These are phyloP conservation scores for Tolypocladium inflatum DNA, from an alignment of 2,329 filamentous ascomycete species.

Conservation along the genomic window DNA sequence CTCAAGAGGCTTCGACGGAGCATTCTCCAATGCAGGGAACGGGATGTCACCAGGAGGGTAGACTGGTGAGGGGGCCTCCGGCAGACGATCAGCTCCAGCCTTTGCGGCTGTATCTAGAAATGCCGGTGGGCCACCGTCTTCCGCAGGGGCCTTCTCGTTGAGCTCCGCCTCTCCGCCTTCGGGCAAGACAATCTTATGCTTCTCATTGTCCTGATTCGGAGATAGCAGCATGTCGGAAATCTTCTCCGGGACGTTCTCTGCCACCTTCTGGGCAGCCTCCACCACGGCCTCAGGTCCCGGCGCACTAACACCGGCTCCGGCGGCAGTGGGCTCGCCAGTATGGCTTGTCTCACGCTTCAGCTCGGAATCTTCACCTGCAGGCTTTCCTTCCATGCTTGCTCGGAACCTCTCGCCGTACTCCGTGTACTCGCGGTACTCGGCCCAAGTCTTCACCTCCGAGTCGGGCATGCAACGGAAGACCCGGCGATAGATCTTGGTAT, in stretches of 20 bases:
- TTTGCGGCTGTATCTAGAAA: background rate
- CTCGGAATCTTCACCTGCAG: slow-evolving; percentile 37
- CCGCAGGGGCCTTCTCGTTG: slow-evolving; percentile 21
- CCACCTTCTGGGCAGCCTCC: slow-evolving; percentile 20
- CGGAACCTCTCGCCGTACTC: slow-evolving; percentile 71
- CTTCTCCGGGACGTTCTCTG: slow-evolving; percentile 24
- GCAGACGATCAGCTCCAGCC: background rate
- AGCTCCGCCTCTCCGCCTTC: slow-evolving; percentile 16
- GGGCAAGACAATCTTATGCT: slow-evolving; percentile 21
- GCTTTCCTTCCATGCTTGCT: slow-evolving; percentile 52
- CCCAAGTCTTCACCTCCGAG: slow-evolving; percentile 87
- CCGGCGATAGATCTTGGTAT: slow-evolving; percentile 85
- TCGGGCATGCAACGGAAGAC: slow-evolving; percentile 98
- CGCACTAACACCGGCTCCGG: slow-evolving; percentile 30
- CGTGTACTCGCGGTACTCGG: slow-evolving; percentile 78
- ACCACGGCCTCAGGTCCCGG: slow-evolving; percentile 29
- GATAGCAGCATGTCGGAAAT: slow-evolving; percentile 14
- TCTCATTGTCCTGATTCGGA: slow-evolving; percentile 14
- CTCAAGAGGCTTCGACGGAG: slow-evolving; percentile 21
- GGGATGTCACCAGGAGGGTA: slow-evolving; percentile 30
- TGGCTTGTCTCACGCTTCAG: slow-evolving; percentile 26
- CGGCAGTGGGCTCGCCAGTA: slow-evolving; percentile 19
- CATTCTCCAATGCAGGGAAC: slow-evolving; percentile 38
- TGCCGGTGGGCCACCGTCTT: background rate
- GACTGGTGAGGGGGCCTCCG: background rate